Percentiles rank a stretch among this genome's conserved stretches.
Conservation (phyloP, 2,329 filamentous ascomycete species). For the Saccharata proteae region DNA sequence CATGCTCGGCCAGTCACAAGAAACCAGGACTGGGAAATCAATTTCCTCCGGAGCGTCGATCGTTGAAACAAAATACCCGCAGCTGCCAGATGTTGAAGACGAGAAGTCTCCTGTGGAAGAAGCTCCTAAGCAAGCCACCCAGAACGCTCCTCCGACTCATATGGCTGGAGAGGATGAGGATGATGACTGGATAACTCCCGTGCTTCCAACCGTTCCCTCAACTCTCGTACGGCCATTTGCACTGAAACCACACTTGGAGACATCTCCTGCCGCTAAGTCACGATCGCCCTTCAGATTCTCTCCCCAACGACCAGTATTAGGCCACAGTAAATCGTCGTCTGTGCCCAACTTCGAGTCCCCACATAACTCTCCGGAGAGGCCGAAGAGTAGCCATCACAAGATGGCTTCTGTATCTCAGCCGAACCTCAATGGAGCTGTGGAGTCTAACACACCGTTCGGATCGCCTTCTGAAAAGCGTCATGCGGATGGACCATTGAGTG, state of each 20-base stretch:
- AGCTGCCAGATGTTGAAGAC: conserved; percentile 17
- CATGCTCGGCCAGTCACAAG: conserved; percentile 47
- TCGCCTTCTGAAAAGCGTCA: conserved; percentile 41
- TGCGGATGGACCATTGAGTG: conserved; percentile 71
- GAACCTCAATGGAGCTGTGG: conserved; percentile 23
- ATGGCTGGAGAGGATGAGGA: conserved; percentile 32
- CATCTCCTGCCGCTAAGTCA: no score
- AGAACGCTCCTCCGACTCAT: no score
- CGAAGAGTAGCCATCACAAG: conserved; percentile 42
- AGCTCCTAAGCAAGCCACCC: conserved; percentile 5
- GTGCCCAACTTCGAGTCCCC: conserved; percentile 47
- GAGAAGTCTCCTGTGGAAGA: conserved; percentile 16
- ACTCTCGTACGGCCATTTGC: no score
- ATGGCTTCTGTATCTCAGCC: conserved; percentile 33
- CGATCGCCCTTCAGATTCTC: conserved; percentile 4
- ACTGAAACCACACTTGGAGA: no score
- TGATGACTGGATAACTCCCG: conserved; percentile 48
- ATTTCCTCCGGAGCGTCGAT: conserved; percentile 16
- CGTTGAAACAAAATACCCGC: conserved; percentile 29
- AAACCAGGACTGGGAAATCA: conserved; percentile 31
- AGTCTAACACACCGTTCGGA: conserved; percentile 45
- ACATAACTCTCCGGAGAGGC: conserved; percentile 19
- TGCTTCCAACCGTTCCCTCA: conserved; percentile 25
- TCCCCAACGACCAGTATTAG: conserved; percentile 24
- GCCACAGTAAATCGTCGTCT: conserved; percentile 52